These are phyloP conservation scores for Diaporthe ampelina DNA, from an alignment of 2,329 filamentous ascomycete genomes.

Conservation along the genomic window DNA sequence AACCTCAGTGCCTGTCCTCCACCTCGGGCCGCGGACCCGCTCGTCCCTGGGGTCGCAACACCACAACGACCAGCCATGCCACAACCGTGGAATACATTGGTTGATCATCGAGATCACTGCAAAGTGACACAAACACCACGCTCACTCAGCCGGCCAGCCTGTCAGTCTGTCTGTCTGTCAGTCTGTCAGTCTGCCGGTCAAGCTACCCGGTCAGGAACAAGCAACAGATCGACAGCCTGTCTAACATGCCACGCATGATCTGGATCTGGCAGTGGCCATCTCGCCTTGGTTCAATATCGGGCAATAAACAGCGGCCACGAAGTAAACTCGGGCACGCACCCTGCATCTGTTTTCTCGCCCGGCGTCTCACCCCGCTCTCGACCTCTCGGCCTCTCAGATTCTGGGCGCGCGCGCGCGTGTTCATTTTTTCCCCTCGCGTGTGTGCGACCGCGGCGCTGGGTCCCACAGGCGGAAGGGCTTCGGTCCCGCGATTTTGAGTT, in stretches of 20 bases:
- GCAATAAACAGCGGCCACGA: constrained; percentile 15
- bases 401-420: not conserved
- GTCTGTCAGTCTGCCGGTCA: not conserved
- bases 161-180: not conserved
- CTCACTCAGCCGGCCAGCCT: not conserved
- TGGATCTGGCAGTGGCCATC: constrained; percentile 32
- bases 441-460: constrained; percentile 1
- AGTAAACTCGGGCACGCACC: not conserved
- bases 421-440: not conserved
- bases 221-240: constrained; percentile 24
- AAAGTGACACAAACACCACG: constrained; percentile 10
- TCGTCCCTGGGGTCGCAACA: constrained; percentile 19
- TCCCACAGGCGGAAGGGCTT: not conserved
- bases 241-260: constrained; percentile 24
- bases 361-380: not conserved
- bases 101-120: constrained; percentile 2
- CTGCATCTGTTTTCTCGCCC: not conserved
- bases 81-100: not conserved
- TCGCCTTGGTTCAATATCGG: not conserved
- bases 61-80: constrained; percentile 19
- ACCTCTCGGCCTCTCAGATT: not conserved
- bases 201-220: constrained; percentile 15
- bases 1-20: constrained; percentile 4
- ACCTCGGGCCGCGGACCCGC: constrained; percentile 28
- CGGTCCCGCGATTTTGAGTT: constrained; percentile 22